Evolutionary conservation across 2,329 filamentous ascomycete genomes (phyloP), one percentile per base, ranked within the genome.

Genomic region (Elsinoe fawcettii): DNA sequence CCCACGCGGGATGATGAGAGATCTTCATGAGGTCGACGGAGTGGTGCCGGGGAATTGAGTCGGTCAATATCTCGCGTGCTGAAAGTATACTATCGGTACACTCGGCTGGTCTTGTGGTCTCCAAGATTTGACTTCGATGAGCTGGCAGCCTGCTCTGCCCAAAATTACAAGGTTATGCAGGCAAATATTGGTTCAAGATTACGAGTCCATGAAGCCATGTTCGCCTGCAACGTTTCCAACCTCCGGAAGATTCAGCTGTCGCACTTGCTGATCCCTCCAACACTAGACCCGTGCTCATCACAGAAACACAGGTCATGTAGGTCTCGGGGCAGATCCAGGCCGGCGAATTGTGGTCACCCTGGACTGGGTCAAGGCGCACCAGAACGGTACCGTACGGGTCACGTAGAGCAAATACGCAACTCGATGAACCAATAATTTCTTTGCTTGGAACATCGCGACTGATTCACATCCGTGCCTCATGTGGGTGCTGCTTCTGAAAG

Each of bases 161-260:
- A n/a, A 34, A 11, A 32, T 34, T 51, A 22, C 27, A 34, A 51
- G 27, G 20, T 23, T 46, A 34, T 32, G 46, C 46, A 16, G n/a
- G 25, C 46, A 51, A 51, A 51, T 51, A 34, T 51, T 51, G 46
- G 41, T 25, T 23, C 41, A 34, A 51, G 46, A 51, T 51, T 51
- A 51, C 46, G 46, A 51, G 46, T 51, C 46, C 46, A 18, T 34
- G 46, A 14, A 16, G 22, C 46, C 46, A 34, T 51, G 18, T 51
- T n/a, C 46, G 46, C 46, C 12, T 51, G 25, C 46, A 46, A 46
- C 41, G 41, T 22, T 25, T 22, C 41, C 41, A 46, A 46, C 41
- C 41, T 46, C 41, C 41, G 41, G 41, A 25, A 46, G 41, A 46
- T 46, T 46, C 41, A 46, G 41, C 41, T 46, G 41, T 46, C 41